Conservation (phyloP, 2,329 filamentous ascomycete species). For the Capronia coronata region DNA sequence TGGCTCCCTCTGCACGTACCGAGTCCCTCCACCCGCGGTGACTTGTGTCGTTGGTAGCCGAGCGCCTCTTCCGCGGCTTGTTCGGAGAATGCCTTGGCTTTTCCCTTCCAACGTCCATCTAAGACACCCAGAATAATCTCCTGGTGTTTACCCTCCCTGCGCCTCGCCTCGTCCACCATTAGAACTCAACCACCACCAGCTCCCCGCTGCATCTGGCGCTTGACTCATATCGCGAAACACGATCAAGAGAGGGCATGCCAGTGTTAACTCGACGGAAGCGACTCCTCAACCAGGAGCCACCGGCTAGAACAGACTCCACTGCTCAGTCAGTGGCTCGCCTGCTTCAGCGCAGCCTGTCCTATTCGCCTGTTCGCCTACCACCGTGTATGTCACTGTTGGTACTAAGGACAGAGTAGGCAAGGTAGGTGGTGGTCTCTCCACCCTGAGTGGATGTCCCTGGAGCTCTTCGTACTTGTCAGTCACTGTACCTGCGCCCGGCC, state of each 20-base stretch:
- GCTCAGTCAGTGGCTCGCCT: neutral
- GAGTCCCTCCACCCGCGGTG: no score
- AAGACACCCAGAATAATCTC: no score
- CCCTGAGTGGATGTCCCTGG: slow-evolving; percentile 1
- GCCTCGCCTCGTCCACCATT: no score
- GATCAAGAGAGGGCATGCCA: neutral
- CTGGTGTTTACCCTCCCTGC: no score
- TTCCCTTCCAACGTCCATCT: neutral
- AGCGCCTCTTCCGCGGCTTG: slow-evolving; percentile 17
- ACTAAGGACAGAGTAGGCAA: no score
- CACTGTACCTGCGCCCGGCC: neutral
- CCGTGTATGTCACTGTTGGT: no score
- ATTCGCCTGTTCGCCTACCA: no score
- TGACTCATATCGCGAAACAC: neutral
- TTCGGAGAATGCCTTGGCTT: neutral
- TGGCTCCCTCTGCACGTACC: no score
- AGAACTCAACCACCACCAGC: neutral
- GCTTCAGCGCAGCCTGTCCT: neutral
- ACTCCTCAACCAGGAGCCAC: neutral
- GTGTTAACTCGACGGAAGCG: slow-evolving; percentile 1
- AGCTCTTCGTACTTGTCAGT: neutral
- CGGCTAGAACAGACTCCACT: neutral
- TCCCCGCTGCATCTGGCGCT: neutral
- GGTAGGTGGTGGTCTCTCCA: no score
- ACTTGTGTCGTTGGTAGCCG: slow-evolving; percentile 7